Base-by-base conservation (phyloP, 768 basidiomycete genomes). In the Pleurotus citrinopileatus region DNA sequence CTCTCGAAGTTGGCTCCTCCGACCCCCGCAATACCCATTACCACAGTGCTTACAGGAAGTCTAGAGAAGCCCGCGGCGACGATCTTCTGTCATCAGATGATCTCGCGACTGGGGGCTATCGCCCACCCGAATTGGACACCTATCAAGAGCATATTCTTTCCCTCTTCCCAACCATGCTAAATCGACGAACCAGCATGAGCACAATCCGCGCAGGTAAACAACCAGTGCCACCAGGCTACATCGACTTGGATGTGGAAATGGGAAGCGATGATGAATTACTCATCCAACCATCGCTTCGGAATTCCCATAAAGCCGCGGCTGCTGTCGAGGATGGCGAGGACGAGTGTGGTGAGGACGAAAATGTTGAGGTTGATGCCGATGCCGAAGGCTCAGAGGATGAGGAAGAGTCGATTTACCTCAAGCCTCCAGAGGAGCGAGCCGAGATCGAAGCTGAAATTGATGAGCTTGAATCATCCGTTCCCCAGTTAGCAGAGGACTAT, bases 371-470 rank as follows among this genome's bases (percentile, higher is more conserved):
- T 7, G 62, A 62, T 3, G 64, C 59, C 22, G 60, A 44, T 27
- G 29, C 48, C 8, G 43, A 44, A 3, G 76, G 79, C n/a, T 73
- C 72, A 42, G 81, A 86, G 3, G 53, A 54, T 45, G 89, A 92
- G 60, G 84, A 84, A 60, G 69, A 70, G 57, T 80, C 84, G 7
- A 72, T 92, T 29, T 64, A 69, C 42, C 71, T 77, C 50, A 87
- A 84, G 63, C 67, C 82, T 15, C 66, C 65, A 12, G 82, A 89
- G 38, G 94, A 97, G 59, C 85, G 80, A 55, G 72, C 75, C 2
- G 89, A 89, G 59, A 90, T 98, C 50, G 71, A 78, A 42, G 71
- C 75, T 36, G 96, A 99, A 69, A 94, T 98, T 38, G 64, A 70
- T 0, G 83, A 89, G 56, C 79, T 98, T 23, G 72, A 84, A 57